phyloP scores from a whole-genome alignment of 495 filamentous ascomycete species.

The Talaromyces stipitatus region DNA sequence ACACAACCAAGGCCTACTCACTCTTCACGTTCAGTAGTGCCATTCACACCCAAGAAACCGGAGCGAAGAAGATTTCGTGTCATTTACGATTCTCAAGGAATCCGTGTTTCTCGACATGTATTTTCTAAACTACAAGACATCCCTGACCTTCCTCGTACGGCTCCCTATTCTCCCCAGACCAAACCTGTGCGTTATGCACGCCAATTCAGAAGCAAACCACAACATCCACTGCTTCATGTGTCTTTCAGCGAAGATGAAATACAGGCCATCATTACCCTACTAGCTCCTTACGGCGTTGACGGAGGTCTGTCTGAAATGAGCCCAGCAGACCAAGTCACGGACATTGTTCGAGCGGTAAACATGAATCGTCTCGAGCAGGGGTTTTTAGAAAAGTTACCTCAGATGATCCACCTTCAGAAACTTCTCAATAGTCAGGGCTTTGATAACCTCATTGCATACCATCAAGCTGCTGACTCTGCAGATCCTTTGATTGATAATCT shows the following conservation, averaged over 20 bases:
- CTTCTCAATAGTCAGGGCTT: neutral
- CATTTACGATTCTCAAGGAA: constrained; percentile 2
- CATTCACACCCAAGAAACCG: neutral
- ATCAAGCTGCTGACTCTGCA: neutral
- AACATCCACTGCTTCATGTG: constrained; percentile 9
- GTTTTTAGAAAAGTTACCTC: neutral
- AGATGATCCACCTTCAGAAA: constrained; percentile 9
- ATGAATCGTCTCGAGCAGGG: neutral
- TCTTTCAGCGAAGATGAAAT: constrained; percentile 13
- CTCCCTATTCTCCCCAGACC: constrained; percentile 8
- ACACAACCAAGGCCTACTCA: neutral
- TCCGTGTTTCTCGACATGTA: constrained; percentile 7
- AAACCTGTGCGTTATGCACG: constrained; percentile 9
- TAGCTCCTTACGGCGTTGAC: constrained; percentile 6
- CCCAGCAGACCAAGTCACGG: constrained; percentile 12
- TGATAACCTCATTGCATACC: neutral
- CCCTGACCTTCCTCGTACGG: neutral
- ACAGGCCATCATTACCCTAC: constrained; percentile 8
- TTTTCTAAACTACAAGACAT: constrained; percentile 8
- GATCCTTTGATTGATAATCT: neutral
- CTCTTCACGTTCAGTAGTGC: neutral
- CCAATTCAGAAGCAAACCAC: neutral
- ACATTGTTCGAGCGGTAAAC: constrained; percentile 3
- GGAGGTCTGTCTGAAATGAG: constrained; percentile 7
- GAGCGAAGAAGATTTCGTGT: neutral